Percentiles rank a stretch among this genome's conserved stretches.
phyloP scores from a whole-genome alignment of 148 eudicot species.

The Euryodendron excelsum region DNA sequence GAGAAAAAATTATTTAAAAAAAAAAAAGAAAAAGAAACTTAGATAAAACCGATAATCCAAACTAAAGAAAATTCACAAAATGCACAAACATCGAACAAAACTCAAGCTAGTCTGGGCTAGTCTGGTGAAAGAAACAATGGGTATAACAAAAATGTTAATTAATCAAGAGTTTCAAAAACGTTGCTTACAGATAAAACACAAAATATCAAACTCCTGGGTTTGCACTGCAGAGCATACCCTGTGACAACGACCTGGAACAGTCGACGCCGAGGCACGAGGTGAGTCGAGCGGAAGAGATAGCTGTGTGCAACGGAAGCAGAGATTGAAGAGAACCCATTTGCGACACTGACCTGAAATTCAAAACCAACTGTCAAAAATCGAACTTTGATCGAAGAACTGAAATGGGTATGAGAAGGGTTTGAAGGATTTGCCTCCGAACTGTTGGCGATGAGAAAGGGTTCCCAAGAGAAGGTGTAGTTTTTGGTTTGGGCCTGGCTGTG shows the following conservation, averaged over 20 bases:
- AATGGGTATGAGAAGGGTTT: constrained; percentile 12
- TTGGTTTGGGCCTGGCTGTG: constrained; percentile 23
- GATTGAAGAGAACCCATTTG: constrained; percentile 73
- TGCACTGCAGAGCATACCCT: constrained; percentile 95
- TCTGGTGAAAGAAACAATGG: not conserved
- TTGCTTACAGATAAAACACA: constrained; percentile 43
- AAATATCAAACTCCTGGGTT: constrained; percentile 89
- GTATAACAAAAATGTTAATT: not conserved
- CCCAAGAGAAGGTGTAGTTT: constrained; percentile 24
- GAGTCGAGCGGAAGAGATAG: constrained; percentile 67
- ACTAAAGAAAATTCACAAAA: not conserved
- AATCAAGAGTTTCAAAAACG: not conserved
- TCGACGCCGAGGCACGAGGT: constrained; percentile 82
- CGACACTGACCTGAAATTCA: constrained; percentile 58
- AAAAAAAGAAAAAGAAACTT: no score
- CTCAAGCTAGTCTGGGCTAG: not conserved
- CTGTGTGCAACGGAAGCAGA: constrained; percentile 70
- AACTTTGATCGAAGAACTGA: constrained; percentile 10
- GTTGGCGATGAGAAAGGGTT: constrained; percentile 39
- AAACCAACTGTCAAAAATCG: constrained; percentile 21
- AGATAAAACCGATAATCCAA: not conserved
- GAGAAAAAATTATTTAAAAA: no score
- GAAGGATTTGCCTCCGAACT: constrained; percentile 31
- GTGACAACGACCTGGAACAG: constrained; percentile 78
- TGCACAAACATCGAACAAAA: not conserved